Evolutionary conservation across 305 asterid species (phyloP).

Genomic region (Fraxinus ornus): DNA sequence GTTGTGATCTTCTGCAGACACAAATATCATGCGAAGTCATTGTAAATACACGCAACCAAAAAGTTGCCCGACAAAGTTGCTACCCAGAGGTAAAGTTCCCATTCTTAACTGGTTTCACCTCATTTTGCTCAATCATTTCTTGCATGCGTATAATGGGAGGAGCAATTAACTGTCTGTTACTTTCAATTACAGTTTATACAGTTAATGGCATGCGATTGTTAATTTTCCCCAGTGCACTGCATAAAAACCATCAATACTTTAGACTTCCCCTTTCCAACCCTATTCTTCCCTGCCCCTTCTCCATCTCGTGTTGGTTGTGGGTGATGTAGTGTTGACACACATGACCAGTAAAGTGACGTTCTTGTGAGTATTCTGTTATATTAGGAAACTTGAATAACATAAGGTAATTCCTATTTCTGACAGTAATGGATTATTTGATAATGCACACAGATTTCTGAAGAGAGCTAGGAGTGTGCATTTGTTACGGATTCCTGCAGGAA

Average conservation of each 20-base stretch:
- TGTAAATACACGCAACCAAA: conserved; percentile 56
- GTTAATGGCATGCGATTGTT: conserved; percentile 6
- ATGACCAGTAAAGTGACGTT: neutral
- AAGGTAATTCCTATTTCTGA: neutral
- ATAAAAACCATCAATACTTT: neutral
- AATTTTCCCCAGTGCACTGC: neutral
- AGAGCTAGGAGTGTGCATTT: conserved; percentile 22
- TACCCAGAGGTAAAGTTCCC: conserved; percentile 69
- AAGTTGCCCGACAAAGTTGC: conserved; percentile 67
- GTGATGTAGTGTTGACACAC: neutral
- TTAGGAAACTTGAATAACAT: neutral
- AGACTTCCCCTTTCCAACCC: neutral
- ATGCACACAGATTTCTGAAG: conserved; percentile 34
- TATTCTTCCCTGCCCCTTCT: neutral
- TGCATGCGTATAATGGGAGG: neutral
- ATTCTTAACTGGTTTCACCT: neutral
- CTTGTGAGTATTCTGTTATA: neutral
- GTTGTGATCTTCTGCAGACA: conserved; percentile 50
- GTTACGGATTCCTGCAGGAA: neutral
- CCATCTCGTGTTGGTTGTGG: neutral
- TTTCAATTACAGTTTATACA: neutral
- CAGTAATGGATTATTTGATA: neutral
- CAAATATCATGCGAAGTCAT: conserved; percentile 59
- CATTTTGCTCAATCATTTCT: neutral
- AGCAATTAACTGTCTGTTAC: neutral